phyloP scores from a whole-genome alignment of 441 rosid genomes.

The Codiaeum variegatum region DNA sequence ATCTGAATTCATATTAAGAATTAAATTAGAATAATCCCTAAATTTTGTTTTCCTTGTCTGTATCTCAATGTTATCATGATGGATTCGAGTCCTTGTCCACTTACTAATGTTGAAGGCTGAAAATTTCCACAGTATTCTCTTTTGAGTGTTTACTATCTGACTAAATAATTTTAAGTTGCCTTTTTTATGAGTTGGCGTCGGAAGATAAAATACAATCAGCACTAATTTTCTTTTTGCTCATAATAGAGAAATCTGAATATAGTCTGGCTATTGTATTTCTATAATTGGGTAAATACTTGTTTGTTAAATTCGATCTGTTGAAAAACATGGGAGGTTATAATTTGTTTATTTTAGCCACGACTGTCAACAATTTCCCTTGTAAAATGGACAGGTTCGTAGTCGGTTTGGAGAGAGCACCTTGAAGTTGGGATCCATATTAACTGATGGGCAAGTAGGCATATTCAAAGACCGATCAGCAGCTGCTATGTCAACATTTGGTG shows the following conservation, averaged over 20 bases:
- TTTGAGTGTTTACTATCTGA: background rate
- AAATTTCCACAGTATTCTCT: background rate
- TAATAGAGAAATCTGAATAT: background rate
- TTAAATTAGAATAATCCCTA: background rate
- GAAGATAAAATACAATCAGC: background rate
- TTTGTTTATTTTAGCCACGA: conserved; percentile 13
- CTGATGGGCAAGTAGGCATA: conserved; percentile 94
- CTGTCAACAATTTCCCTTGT: conserved; percentile 10
- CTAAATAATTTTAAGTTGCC: background rate
- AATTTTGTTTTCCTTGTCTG: background rate
- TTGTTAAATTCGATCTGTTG: background rate
- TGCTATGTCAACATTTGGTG: conserved; percentile 93
- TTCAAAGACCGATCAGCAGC: conserved; percentile 96
- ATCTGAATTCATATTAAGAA: no score
- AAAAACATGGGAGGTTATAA: conserved; percentile 7
- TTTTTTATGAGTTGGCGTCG: background rate
- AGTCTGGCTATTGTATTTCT: background rate
- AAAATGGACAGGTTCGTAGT: conserved; percentile 75
- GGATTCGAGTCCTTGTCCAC: background rate
- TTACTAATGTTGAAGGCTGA: background rate
- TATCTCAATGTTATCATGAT: background rate
- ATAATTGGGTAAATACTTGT: background rate
- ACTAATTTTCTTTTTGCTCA: background rate
- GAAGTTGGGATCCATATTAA: conserved; percentile 84
- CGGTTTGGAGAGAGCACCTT: conserved; percentile 95